Evolutionary conservation across 1,139 yeast genomes (phyloP).

Genomic region (Yamadazyma taylorii): DNA sequence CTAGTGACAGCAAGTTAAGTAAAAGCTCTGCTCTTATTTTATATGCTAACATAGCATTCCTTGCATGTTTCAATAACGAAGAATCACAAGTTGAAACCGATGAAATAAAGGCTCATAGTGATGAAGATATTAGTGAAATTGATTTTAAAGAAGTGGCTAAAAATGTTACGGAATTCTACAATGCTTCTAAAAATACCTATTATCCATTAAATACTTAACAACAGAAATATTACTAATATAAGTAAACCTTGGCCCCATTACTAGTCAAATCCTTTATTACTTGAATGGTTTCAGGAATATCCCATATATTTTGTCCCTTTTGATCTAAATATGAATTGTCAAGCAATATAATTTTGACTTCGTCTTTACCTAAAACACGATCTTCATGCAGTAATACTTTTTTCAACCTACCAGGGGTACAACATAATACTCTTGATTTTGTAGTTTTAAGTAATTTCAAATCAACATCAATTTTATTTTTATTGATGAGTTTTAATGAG

Average conservation of each 20-base stretch:
- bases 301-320: slow-evolving; percentile 66
- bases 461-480: slow-evolving; percentile 64
- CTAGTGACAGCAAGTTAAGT: not conserved
- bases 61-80: slow-evolving; percentile 8
- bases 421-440: slow-evolving; percentile 53
- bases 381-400: slow-evolving; percentile 46
- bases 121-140: slow-evolving; percentile 15
- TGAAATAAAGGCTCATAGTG: slow-evolving; percentile 6
- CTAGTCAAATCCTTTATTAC: slow-evolving; percentile 42
- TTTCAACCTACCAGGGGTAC: slow-evolving; percentile 64
- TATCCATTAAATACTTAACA: slow-evolving; percentile 26
- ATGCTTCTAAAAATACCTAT: slow-evolving; percentile 30
- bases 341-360: slow-evolving; percentile 56
- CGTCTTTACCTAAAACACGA: slow-evolving; percentile 41
- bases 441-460: slow-evolving; percentile 51
- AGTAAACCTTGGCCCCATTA: slow-evolving; percentile 48
- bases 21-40: slow-evolving; percentile 4
- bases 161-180: slow-evolving; percentile 31
- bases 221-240: slow-evolving; percentile 36
- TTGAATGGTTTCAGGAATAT: slow-evolving; percentile 46
- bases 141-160: slow-evolving; percentile 19
- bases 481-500: slow-evolving; percentile 64
- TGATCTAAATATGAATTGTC: slow-evolving; percentile 65
- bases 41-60: slow-evolving; percentile 10
- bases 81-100: slow-evolving; percentile 7